Percentiles rank a stretch among this genome's conserved stretches.
Evolutionary conservation across 2,329 filamentous ascomycete genomes (phyloP).

Genomic region (Hypoxylon sp.): DNA sequence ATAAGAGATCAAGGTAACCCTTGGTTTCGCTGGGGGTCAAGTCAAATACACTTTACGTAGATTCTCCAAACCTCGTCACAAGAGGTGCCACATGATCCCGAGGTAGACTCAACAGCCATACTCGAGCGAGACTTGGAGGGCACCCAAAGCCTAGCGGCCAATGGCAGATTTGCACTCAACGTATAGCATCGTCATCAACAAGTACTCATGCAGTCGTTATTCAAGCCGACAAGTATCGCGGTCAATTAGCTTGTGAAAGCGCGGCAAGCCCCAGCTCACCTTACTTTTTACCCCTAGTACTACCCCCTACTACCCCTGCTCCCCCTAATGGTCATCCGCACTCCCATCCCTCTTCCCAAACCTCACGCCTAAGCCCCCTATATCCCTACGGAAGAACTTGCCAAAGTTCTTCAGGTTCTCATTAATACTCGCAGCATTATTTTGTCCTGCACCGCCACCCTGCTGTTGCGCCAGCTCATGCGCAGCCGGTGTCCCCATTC

Average conservation of each 20-base stretch:
- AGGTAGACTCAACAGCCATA: background rate
- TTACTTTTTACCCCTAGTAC: background rate
- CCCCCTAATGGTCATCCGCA: conserved; percentile 39
- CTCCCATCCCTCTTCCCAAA: conserved; percentile 76
- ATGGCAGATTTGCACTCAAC: background rate
- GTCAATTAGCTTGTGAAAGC: background rate
- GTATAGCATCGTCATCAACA: background rate
- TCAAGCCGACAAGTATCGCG: background rate
- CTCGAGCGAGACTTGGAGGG: background rate
- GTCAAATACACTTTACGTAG: background rate
- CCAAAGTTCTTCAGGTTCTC: conserved; percentile 96
- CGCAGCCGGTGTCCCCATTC: conserved; percentile 74
- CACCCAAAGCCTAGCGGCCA: background rate
- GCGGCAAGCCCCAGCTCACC: background rate
- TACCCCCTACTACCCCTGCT: conserved; percentile 1
- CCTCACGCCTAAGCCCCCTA: conserved; percentile 79
- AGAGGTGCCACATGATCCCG: background rate
- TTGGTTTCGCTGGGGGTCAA: background rate
- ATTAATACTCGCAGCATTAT: conserved; percentile 79
- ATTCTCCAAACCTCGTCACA: background rate
- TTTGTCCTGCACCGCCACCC: conserved; percentile 54
- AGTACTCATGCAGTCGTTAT: background rate
- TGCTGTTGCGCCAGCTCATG: conserved; percentile 49
- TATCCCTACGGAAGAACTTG: conserved; percentile 94
- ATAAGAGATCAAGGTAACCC: no score